Base-by-base conservation (phyloP, 2,329 filamentous ascomycete species). In the Pyricularia pennisetigena region DNA sequence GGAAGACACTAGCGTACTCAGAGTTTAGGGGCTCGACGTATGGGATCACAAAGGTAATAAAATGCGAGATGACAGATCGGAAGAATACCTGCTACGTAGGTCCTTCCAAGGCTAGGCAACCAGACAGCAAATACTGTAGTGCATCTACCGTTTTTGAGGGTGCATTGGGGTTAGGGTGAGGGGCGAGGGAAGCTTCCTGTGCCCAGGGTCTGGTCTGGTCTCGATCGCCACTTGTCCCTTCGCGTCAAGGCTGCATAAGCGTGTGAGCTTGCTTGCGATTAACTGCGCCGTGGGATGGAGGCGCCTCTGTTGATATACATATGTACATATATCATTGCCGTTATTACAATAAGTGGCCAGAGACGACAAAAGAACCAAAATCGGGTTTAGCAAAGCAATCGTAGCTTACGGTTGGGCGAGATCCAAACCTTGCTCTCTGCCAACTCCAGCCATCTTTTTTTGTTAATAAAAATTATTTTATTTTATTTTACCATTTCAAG, bases 211-310 rank as follows among this genome's bases (percentile, higher is more conserved):
- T 61, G 57, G 57, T 26, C 24, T 61, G 41, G 41, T 49, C 41
- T 61, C 57, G 57, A 61, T 61, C 57, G 57, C 57, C 57, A 26
- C 57, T 61, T 61, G 57, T 61, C n/a, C n/a, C 57, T 26, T 61
- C 57, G 57, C 57, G 57, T 61, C 57, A 61, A 61, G 57, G 57
- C 57, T 61, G 57, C 57, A 61, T 61, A 26, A 61, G 57, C 57
- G 57, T 61, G 8, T 61, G 57, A 61, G 57, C 57, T 61, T 61
- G 57, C 57, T 61, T 61, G 57, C 57, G 57, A 61, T 61, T 61
- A 61, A 23, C 57, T 61, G 57, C 24, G 24, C 57, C 24, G 23
- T 61, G 24, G 57, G 57, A 61, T 26, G 57, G 57, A 61, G 57
- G 57, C 57, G 57, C 24, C 57, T 61, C n/a, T 61, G 57, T 61